Percentiles rank a stretch among this genome's conserved stretches.
phyloP scores from a whole-genome alignment of 1,284 basidiomycete genomes.

The Apiotrichum montevideense region DNA sequence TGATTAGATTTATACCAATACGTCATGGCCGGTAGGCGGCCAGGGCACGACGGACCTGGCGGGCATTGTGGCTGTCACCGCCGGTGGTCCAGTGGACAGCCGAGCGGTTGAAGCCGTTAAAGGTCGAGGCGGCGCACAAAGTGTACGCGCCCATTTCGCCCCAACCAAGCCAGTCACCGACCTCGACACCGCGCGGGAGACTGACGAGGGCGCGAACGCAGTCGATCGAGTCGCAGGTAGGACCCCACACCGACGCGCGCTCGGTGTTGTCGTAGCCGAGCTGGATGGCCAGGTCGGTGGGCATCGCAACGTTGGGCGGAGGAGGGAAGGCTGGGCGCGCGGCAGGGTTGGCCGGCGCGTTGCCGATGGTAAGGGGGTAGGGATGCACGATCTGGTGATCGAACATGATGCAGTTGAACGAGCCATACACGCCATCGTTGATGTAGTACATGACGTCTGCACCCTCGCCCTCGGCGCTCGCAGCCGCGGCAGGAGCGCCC shows the following conservation, averaged over 20 bases:
- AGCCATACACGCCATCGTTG: constrained; percentile 96
- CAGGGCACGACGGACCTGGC: constrained; percentile 8
- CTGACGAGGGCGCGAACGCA: constrained; percentile 60
- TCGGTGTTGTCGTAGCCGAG: constrained; percentile 49
- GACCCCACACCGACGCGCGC: constrained; percentile 53
- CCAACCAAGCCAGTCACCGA: constrained; percentile 90
- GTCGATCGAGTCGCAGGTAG: constrained; percentile 88
- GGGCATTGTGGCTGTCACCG: constrained; percentile 15
- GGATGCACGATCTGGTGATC: constrained; percentile 85
- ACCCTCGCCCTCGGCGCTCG: constrained; percentile 34
- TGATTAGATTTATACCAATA: background rate
- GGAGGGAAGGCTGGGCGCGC: constrained; percentile 43
- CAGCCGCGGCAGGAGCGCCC: constrained; percentile 12
- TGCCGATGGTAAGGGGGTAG: constrained; percentile 59
- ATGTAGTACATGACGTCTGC: constrained; percentile 68
- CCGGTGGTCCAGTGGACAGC: constrained; percentile 45
- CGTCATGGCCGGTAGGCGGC: constrained; percentile 4
- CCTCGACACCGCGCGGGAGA: constrained; percentile 61
- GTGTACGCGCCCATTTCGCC: constrained; percentile 92
- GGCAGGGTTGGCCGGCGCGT: constrained; percentile 27
- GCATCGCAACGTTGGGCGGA: constrained; percentile 44
- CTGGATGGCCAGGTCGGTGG: constrained; percentile 42
- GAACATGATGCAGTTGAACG: constrained; percentile 95
- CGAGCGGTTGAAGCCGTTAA: constrained; percentile 59
- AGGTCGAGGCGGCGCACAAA: constrained; percentile 78